phyloP scores from a whole-genome alignment of 768 basidiomycete genomes.

The Tricholoma sp. region DNA sequence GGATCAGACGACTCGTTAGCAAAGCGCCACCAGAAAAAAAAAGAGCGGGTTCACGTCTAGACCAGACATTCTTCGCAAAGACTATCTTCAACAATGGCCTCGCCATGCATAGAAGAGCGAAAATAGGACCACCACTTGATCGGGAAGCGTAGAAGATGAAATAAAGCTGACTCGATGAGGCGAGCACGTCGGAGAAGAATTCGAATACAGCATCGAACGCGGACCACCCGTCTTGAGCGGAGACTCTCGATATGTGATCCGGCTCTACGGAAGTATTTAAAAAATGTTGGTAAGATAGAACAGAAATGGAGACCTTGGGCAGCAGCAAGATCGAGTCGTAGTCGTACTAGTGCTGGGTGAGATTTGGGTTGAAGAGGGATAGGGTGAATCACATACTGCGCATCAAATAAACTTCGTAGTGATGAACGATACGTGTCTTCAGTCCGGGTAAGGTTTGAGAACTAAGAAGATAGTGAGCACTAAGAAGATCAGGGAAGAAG shows the following conservation, averaged over 20 bases:
- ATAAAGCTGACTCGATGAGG: conserved; percentile 21
- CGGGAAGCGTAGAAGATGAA: conserved; percentile 26
- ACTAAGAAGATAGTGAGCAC: conserved; percentile 3
- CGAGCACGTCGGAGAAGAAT: conserved; percentile 16
- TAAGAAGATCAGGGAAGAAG: neutral
- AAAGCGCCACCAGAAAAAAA: neutral
- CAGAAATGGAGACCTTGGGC: conserved; percentile 15
- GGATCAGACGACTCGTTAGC: neutral
- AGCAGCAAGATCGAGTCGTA: conserved; percentile 18
- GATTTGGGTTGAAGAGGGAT: neutral
- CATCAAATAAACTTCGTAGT: conserved; percentile 25
- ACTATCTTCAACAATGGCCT: conserved; percentile 23
- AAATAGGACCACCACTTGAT: conserved; percentile 27
- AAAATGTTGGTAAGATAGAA: neutral
- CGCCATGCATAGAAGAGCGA: conserved; percentile 28
- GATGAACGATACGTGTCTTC: conserved; percentile 12
- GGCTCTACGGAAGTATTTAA: conserved; percentile 15
- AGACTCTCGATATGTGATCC: conserved; percentile 12
- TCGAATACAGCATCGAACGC: conserved; percentile 20
- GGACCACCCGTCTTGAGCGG: conserved; percentile 19
- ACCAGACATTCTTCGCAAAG: conserved; percentile 20
- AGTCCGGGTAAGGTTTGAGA: conserved; percentile 7
- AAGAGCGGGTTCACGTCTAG: conserved; percentile 16
- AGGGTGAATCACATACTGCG: conserved; percentile 11
- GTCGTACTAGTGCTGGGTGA: conserved; percentile 8